phyloP scores from a whole-genome alignment of 352 stramenopile species.

The Aphanomyces cochlioides region DNA sequence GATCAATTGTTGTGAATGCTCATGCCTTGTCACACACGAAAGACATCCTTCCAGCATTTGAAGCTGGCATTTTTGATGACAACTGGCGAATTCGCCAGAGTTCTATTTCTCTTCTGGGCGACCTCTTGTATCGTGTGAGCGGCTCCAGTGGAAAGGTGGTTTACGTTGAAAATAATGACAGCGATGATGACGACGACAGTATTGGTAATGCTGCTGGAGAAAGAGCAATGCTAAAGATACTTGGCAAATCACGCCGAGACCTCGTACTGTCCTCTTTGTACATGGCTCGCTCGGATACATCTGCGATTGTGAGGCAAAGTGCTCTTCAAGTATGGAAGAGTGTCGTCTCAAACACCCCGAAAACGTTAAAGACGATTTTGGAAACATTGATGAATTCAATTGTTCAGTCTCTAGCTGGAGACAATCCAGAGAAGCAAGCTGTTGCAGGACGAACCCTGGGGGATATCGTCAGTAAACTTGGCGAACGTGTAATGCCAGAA shows the following conservation, averaged over 20 bases:
- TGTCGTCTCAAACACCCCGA: constrained; percentile 96
- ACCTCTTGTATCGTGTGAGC: constrained; percentile 96
- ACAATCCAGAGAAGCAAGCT: constrained; percentile 85
- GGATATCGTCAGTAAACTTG: constrained; percentile 99
- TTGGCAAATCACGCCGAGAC: constrained; percentile 93
- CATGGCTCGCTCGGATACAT: constrained; percentile 97
- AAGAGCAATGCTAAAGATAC: constrained; percentile 82
- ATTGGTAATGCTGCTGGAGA: constrained; percentile 77
- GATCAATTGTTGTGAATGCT: constrained; percentile 96
- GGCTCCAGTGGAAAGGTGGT: constrained; percentile 84
- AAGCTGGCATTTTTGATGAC: constrained; percentile 95
- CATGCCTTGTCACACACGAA: constrained; percentile 95
- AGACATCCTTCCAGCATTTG: constrained; percentile 96
- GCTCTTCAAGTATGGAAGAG: constrained; percentile 99
- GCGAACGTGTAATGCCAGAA: constrained; percentile 97
- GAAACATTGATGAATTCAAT: constrained; percentile 95
- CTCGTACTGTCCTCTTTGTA: constrained; percentile 97
- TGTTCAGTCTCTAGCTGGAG: constrained; percentile 91
- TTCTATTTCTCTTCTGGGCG: constrained; percentile 94
- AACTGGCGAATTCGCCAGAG: constrained; percentile 98
- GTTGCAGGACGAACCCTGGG: constrained; percentile 93
- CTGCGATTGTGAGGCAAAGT: constrained; percentile 93
- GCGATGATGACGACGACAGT: constrained; percentile 83
- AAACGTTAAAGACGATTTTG: constrained; percentile 97
- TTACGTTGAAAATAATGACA: constrained; percentile 45